A percentile compares a stretch with the other conserved stretches of the same genome.
phyloP scores from a whole-genome alignment of 805 yeast genomes.

The Saturnispora diversa region DNA sequence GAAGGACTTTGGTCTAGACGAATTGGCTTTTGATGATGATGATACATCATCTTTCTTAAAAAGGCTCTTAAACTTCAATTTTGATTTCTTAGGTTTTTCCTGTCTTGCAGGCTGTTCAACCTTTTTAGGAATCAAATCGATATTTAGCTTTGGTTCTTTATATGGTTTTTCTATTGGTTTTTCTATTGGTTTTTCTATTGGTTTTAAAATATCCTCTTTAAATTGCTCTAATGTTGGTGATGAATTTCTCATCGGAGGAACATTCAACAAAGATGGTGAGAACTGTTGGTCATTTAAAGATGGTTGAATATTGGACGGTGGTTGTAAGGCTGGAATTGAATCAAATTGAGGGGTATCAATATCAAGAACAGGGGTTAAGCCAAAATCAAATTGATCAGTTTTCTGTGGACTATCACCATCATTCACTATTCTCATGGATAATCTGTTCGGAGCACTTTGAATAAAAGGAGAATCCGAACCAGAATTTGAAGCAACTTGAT shows the following conservation, averaged over 20 bases:
- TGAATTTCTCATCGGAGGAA: slow-evolving; percentile 12
- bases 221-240: slow-evolving; percentile 15
- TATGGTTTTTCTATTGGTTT: not conserved
- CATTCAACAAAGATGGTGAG: slow-evolving; percentile 10
- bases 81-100: slow-evolving; percentile 16
- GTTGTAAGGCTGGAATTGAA: not conserved
- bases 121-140: too few species aligned
- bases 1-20: slow-evolving; percentile 14
- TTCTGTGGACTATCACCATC: slow-evolving; percentile 9
- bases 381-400: slow-evolving; percentile 3
- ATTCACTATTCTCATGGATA: slow-evolving; percentile 22
- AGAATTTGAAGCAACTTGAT: not conserved
- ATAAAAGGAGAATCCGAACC: slow-evolving; percentile 7
- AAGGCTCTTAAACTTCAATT: slow-evolving; percentile 25
- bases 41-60: slow-evolving; percentile 18
- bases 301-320: not conserved
- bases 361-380: slow-evolving; percentile 11
- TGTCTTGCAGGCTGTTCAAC: not conserved
- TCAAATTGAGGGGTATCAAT: not conserved
- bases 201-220: slow-evolving; percentile 7
- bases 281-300: not conserved
- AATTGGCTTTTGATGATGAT: not conserved
- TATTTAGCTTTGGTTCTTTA: not conserved
- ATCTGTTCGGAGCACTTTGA: slow-evolving; percentile 15
- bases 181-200: not conserved